Evolutionary conservation across 2,329 filamentous ascomycete genomes (phyloP), one percentile per base, ranked within the genome.

Genomic region (Aspergillus ruber): DNA sequence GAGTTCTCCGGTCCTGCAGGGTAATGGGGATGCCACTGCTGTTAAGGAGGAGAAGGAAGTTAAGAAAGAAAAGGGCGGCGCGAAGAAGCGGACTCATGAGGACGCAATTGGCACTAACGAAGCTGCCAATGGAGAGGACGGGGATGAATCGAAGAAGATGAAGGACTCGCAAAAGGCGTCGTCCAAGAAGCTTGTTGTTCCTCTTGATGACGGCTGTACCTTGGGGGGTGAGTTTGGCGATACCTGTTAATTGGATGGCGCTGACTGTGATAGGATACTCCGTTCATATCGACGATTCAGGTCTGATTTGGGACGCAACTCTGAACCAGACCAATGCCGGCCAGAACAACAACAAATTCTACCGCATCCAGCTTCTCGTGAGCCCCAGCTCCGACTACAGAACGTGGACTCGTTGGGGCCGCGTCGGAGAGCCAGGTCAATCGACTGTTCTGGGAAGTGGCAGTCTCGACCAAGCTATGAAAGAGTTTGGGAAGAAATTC

Each of bases 271-370:
- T 33, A 53, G 51, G 42, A 13, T 45, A 49, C 8, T 39, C 50
- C 2, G 87, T 94, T 27, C 83, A 85, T 59, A 79, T 91, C 47
- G 84, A 84, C 50, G 68, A 77, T 1, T 67, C 77, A 35, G 81
- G 82, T 17, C 69, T 85, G 47, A 88, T 91, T 42, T 91, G 81
- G 64, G 88, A 94, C 61, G 88, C 86, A 0, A 83, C 85, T 0
- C 73, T 94, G 41, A 93, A 90, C 56, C 85, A 90, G 63, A 86
- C 88, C 9, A 86, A 89, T 55, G 73, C 86, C 0, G 70, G 73
- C 0, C 68, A 76, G 42, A 93, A 91, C 61, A 86, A 86, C 66
- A 91, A 93, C 66, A 93, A 93, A 56, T 91, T 90, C 64, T 91
- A 90, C 60, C 80, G 81, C 23, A 65, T 90, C 23, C 86, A 91